A percentile compares a stretch with the other conserved stretches of the same genome.
Conservation (phyloP, 2,329 filamentous ascomycete genomes). For the Pseudocercospora fuligena region DNA sequence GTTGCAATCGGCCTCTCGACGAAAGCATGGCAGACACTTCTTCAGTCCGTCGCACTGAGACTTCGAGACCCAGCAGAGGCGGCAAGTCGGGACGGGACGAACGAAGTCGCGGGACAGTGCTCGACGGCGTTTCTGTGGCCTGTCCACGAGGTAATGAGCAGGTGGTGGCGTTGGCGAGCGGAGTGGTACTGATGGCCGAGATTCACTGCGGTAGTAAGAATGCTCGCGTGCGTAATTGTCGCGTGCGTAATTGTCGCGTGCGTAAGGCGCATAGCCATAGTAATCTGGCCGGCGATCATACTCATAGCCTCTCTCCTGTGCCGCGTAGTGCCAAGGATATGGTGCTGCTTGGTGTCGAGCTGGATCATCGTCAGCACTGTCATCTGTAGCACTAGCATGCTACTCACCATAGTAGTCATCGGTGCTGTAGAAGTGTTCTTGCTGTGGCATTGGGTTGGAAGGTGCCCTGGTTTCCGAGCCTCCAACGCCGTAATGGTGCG, state of each 20-base stretch:
- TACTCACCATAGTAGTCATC: background rate
- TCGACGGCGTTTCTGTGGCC: constrained; percentile 4
- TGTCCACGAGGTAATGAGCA: background rate
- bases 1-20: constrained; percentile 6
- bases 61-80: constrained; percentile 4
- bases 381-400: background rate
- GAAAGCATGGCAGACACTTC: constrained; percentile 2
- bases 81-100: background rate
- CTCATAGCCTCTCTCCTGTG: background rate
- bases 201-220: background rate
- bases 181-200: background rate
- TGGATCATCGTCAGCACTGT: background rate
- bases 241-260: background rate
- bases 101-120: background rate
- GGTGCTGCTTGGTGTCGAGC: background rate
- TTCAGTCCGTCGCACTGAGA: background rate
- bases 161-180: background rate
- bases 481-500: background rate
- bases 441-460: background rate
- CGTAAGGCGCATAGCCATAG: background rate
- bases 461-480: background rate
- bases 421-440: background rate
- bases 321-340: background rate
- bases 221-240: background rate
- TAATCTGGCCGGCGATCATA: constrained; percentile 3